phyloP scores from a whole-genome alignment of 2,329 filamentous ascomycete genomes.

The Botrytis fabae region DNA sequence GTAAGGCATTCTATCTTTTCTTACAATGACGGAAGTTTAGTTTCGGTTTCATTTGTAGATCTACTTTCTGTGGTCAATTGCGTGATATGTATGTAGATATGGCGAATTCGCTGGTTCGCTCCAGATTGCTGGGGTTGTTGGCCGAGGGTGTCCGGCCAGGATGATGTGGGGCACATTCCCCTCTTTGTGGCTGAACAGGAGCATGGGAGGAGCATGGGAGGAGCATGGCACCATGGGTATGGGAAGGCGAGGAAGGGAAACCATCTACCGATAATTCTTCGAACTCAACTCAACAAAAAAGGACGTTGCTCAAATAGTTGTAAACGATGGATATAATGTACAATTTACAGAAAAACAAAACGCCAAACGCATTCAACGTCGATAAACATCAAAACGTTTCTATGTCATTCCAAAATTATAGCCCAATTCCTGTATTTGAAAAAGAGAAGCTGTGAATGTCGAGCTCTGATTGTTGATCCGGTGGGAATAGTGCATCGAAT shows the following conservation, averaged over 20 bases:
- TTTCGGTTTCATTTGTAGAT: constrained; percentile 16
- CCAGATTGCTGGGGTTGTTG: constrained; percentile 10
- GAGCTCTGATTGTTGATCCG: constrained; percentile 29
- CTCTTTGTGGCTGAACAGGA: constrained; percentile 2
- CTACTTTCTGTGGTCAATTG: constrained; percentile 17
- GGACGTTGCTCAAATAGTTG: background rate
- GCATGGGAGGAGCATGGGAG: background rate
- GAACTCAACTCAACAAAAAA: background rate
- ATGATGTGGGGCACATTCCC: constrained; percentile 3
- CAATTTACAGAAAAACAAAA: background rate
- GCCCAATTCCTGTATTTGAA: background rate
- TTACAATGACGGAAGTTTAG: background rate
- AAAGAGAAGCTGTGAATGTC: background rate
- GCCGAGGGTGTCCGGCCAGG: background rate
- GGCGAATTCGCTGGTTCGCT: constrained; percentile 7
- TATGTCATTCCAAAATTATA: background rate
- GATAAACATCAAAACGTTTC: background rate
- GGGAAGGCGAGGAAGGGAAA: no score
- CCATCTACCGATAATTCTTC: background rate
- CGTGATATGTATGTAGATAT: constrained; percentile 21
- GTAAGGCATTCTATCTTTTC: background rate
- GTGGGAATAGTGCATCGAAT: constrained; percentile 40
- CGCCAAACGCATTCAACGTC: background rate
- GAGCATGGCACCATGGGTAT: background rate
- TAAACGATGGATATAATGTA: background rate